Conservation (phyloP, 805 yeast species). For the Wickerhamiella galacta region DNA sequence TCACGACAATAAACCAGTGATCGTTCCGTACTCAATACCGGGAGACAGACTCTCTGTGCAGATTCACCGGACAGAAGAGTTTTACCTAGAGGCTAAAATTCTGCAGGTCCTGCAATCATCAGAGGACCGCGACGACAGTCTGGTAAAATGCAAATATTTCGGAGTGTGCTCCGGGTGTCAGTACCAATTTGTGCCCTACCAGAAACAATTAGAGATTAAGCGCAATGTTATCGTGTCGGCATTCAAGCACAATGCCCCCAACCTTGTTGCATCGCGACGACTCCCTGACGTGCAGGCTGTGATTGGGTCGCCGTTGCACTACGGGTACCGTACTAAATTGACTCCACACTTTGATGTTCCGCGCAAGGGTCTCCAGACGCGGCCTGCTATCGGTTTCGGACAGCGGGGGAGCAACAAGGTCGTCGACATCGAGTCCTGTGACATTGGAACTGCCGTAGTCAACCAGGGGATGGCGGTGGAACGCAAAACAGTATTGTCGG, state of each 20-base stretch:
- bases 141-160: constrained; percentile 67
- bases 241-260: constrained; percentile 49
- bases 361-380: constrained; percentile 21
- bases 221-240: constrained; percentile 66
- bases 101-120: constrained; percentile 33
- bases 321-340: constrained; percentile 72
- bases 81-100: constrained; percentile 60
- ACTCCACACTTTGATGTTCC: constrained; percentile 92
- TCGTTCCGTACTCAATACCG: constrained; percentile 77
- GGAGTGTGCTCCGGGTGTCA: constrained; percentile 94
- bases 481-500: constrained; percentile 36
- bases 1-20: constrained; percentile 50
- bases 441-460: constrained; percentile 69
- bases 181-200: constrained; percentile 63
- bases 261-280: constrained; percentile 11
- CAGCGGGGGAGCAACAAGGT: constrained; percentile 52
- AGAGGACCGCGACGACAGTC: constrained; percentile 34
- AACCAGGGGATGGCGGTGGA: constrained; percentile 60
- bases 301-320: constrained; percentile 60
- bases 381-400: constrained; percentile 81
- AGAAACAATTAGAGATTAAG: constrained; percentile 56
- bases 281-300: constrained; percentile 52
- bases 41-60: constrained; percentile 62
- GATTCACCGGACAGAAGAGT: constrained; percentile 64
- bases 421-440: constrained; percentile 86